Evolutionary conservation across 2,329 filamentous ascomycete genomes (phyloP), one percentile per base, ranked within the genome.

Genomic region (Hypoxylon sp.): DNA sequence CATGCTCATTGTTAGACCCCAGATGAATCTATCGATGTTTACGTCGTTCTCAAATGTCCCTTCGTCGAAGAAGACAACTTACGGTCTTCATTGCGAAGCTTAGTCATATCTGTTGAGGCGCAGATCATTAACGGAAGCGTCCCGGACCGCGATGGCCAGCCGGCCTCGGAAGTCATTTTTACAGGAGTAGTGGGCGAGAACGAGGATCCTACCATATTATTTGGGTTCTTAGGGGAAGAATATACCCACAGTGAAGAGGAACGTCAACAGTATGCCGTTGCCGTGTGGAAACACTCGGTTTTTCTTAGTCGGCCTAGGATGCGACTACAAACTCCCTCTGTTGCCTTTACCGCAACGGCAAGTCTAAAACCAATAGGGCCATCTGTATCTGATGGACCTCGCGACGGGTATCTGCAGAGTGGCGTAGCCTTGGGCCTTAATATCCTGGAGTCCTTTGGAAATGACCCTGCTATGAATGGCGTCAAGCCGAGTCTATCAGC

Each of bases 1-100:
- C 71, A 75, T 82, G 81, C 85, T 86, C 79, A 86, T 82, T 79
- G 75, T 73, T 80, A 85, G 81, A 82, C 75, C 76, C 63, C 81
- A 94, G 92, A 94, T 86, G 92, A 94, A 82, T 88, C 88, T 25
- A 85, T 92, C 62, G 82, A 90, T 69, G 84, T 93, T 17, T 89
- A 92, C 74, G 81, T 94, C 68, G 83, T 93, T 10, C 84, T 94
- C 63, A 87, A 87, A 73, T 89, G 89, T 7, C 89, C 89, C 3
- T 83, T 86, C 74, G 82, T 86, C 61, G 85, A 88, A 60, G 85
- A 91, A 65, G 77, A 82, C 32, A 81, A 82, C 0, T 80, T 93
- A 19, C 83, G 86, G 61, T 83, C 86, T 36, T 88, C 89, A 60
- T 81, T 93, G 36, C 82, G 83, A 53, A 84, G 90, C 62, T 80